Evolutionary conservation across 1,284 basidiomycete genomes (phyloP).

Genomic region (Cryptococcus jaspeensis): DNA sequence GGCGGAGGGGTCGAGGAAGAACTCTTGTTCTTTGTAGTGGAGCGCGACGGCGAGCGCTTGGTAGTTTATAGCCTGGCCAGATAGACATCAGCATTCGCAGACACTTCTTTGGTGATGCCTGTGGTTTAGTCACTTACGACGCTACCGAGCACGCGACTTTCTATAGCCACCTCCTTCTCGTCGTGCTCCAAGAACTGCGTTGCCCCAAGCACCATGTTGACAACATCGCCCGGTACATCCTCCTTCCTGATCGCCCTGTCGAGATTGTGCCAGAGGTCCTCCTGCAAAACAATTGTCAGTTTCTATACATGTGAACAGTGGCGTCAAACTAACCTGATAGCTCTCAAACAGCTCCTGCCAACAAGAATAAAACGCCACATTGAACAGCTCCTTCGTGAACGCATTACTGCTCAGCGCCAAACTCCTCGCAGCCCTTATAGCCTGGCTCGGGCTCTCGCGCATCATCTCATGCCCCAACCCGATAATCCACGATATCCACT

Average conservation of each 20-base stretch:
- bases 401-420: conserved; percentile 90
- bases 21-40: conserved; percentile 98
- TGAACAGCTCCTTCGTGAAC: conserved; percentile 92
- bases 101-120: neutral
- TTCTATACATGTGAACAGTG: neutral
- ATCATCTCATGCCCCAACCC: conserved; percentile 92
- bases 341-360: conserved; percentile 96
- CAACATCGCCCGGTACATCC: conserved; percentile 81
- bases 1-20: conserved; percentile 73
- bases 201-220: conserved; percentile 92
- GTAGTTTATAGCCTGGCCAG: conserved; percentile 69
- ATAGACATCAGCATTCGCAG: neutral
- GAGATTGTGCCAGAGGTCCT: conserved; percentile 88
- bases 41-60: conserved; percentile 97
- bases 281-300: conserved; percentile 55
- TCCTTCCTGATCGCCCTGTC: conserved; percentile 81
- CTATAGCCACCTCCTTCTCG: conserved; percentile 92
- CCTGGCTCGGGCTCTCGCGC: conserved; percentile 97
- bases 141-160: conserved; percentile 88
- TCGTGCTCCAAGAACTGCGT: conserved; percentile 99
- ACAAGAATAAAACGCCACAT: conserved; percentile 96
- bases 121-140: conserved; percentile 56
- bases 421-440: conserved; percentile 90
- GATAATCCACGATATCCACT: conserved; percentile 97
- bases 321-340: conserved; percentile 68